Conservation (phyloP, 2,329 filamentous ascomycete genomes). For the Aspergillus tubingensis region DNA sequence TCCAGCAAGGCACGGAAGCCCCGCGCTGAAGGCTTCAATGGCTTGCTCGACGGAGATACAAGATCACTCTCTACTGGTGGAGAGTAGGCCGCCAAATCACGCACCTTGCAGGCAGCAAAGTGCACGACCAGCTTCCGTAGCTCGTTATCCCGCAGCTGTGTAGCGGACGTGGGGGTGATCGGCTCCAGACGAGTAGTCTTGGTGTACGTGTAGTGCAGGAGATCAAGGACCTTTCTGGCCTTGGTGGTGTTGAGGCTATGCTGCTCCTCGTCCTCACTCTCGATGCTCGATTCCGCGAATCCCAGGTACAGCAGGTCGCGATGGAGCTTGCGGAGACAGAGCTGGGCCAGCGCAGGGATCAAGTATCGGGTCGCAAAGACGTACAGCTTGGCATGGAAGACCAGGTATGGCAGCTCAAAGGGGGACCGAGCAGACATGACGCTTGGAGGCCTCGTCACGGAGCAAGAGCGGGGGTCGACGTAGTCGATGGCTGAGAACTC, state of each 20-base stretch:
- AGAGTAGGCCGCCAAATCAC: constrained; percentile 40
- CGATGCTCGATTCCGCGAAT: constrained; percentile 23
- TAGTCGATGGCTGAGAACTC: constrained; percentile 42
- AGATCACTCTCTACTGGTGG: constrained; percentile 28
- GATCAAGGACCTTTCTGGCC: constrained; percentile 39
- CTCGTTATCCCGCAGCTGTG: constrained; percentile 42
- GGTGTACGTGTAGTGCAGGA: constrained; percentile 43
- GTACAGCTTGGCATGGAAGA: constrained; percentile 48
- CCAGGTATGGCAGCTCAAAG: constrained; percentile 39
- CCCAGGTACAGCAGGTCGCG: constrained; percentile 37
- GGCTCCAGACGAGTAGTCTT: constrained; percentile 44
- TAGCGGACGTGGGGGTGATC: constrained; percentile 37
- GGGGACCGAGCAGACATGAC: constrained; percentile 13
- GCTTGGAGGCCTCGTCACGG: constrained; percentile 12
- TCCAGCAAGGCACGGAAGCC: constrained; percentile 42
- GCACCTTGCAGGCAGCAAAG: constrained; percentile 44
- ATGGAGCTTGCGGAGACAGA: constrained; percentile 45
- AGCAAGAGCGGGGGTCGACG: constrained; percentile 26
- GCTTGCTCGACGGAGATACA: constrained; percentile 23
- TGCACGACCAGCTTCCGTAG: constrained; percentile 43
- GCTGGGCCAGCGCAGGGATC: constrained; percentile 42
- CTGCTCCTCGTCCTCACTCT: constrained; percentile 25
- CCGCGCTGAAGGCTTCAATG: constrained; percentile 29
- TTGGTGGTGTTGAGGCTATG: constrained; percentile 30
- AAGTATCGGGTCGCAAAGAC: constrained; percentile 47